Conservation (phyloP, 2,329 filamentous ascomycete species). For the Hypoxylon sp. region DNA sequence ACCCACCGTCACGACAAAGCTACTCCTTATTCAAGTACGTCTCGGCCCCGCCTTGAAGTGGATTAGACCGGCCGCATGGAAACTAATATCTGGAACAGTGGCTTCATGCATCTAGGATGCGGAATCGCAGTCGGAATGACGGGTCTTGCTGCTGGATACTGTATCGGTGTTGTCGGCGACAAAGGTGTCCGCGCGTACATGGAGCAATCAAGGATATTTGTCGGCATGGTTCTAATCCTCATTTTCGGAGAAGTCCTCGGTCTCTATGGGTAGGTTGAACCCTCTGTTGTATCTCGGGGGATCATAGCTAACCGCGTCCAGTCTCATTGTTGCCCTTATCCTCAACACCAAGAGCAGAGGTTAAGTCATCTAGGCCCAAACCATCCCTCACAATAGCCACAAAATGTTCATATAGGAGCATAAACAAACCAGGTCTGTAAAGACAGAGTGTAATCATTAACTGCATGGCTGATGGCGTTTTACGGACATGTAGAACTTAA, state of each 20-base stretch:
- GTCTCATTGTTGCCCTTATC: slow-evolving; percentile 92
- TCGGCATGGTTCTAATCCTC: slow-evolving; percentile 97
- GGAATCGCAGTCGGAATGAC: slow-evolving; percentile 93
- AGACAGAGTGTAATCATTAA: slow-evolving; percentile 51
- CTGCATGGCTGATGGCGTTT: slow-evolving; percentile 55
- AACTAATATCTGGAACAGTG: slow-evolving; percentile 63
- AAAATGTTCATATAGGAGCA: slow-evolving; percentile 33
- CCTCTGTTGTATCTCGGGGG: slow-evolving; percentile 37
- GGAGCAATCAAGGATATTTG: slow-evolving; percentile 95
- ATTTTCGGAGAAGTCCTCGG: slow-evolving; percentile 99
- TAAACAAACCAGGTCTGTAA: slow-evolving; percentile 31
- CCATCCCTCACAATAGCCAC: slow-evolving; percentile 11
- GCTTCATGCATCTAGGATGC: slow-evolving; percentile 93
- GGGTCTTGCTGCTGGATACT: slow-evolving; percentile 93
- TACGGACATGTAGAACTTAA: slow-evolving; percentile 52
- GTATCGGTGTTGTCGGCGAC: slow-evolving; percentile 96
- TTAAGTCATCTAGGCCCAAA: slow-evolving; percentile 54
- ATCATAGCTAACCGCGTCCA: slow-evolving; percentile 57
- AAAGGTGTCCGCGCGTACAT: slow-evolving; percentile 95
- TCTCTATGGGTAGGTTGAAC: slow-evolving; percentile 84
- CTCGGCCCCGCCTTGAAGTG: neutral
- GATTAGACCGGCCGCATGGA: slow-evolving; percentile 4
- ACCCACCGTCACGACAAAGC: slow-evolving; percentile 74
- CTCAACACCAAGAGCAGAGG: slow-evolving; percentile 88
- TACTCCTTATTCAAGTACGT: slow-evolving; percentile 89